Evolutionary conservation across 805 yeast genomes (phyloP), one percentile per base, ranked within the genome.

Genomic region (Clavispora fructus): DNA sequence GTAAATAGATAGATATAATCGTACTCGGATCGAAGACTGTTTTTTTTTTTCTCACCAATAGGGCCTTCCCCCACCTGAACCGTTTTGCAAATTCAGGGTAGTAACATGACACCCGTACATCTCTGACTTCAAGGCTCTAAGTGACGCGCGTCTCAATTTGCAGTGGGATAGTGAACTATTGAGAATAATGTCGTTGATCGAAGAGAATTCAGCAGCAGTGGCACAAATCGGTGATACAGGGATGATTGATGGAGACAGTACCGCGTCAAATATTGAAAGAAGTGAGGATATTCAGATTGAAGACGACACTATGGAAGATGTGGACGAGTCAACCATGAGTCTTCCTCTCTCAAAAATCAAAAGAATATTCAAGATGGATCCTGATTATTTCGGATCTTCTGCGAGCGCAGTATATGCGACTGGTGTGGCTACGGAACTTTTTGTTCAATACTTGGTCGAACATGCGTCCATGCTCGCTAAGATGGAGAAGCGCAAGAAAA

Each of bases 391-490:
- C 7, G 77, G 83, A 1, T 80, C 87, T 1, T 79, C 89, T 2
- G 83, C 79, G 46, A 71, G 82, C 27, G 88, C 92, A 0, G 87
- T 83, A n/a, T 83, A 79, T 59, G 77, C 88, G 13, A 71, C 87
- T 7, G 88, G 87, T 2, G 74, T 84, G n/a, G 90, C 94, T 8
- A 80, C 92, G 0, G 94, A 87, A 56, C 64, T 85, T 19, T 87
- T 87, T 58, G 73, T 86, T 19, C 83, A 82, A 62, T 78, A 80
- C 57, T 72, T 86, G 49, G 75, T 87, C 1, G 88, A 83, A 58
- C 87, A 84, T 58, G 90, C 94, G 0, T 69, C 80, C 6, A 63
- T 82, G 46, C 69, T 73, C 19, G 86, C 95, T 29, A 78, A 80
- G 54, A 68, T 80, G 32, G 85, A 80, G 27, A 80, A 80, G 51